phyloP scores from a whole-genome alignment of 1,284 basidiomycete species.

The Dichomitus squalens region DNA sequence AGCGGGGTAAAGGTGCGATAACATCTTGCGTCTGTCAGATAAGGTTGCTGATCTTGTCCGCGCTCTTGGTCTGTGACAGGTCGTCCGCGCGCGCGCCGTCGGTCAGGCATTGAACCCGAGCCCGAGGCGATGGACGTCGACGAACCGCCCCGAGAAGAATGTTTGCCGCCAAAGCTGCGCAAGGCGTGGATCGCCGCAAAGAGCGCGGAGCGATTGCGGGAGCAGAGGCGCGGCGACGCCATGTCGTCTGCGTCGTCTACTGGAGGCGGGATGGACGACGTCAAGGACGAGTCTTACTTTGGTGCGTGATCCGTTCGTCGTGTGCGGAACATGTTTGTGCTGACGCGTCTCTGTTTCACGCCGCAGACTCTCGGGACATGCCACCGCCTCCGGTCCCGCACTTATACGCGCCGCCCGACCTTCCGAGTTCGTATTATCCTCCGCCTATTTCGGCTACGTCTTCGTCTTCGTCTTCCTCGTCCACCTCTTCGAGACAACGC shows the following conservation, averaged over 20 bases:
- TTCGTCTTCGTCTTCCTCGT: constrained; percentile 26
- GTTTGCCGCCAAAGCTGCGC: constrained; percentile 66
- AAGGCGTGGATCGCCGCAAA: constrained; percentile 48
- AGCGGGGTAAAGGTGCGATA: not conserved
- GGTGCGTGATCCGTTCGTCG: constrained; percentile 8
- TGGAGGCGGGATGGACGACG: constrained; percentile 7
- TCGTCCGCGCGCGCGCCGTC: constrained; percentile 3
- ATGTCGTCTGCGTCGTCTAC: not conserved
- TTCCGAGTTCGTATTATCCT: constrained; percentile 24
- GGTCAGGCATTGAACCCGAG: not conserved
- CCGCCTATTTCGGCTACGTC: constrained; percentile 32
- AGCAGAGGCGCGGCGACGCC: not conserved
- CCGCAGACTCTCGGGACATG: constrained; percentile 40
- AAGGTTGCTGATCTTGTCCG: not conserved
- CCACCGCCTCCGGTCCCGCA: constrained; percentile 50
- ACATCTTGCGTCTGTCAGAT: not conserved
- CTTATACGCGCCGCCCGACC: constrained; percentile 39
- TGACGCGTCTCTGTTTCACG: not conserved
- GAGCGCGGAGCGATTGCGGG: constrained; percentile 32
- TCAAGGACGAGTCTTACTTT: constrained; percentile 18
- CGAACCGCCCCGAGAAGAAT: constrained; percentile 36
- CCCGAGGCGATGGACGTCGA: constrained; percentile 24
- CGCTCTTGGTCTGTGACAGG: not conserved
- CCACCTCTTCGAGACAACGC: constrained; percentile 14
- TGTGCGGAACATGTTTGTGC: not conserved